Conservation (phyloP, 1,284 basidiomycete genomes). For the Gomphus bonarii region DNA sequence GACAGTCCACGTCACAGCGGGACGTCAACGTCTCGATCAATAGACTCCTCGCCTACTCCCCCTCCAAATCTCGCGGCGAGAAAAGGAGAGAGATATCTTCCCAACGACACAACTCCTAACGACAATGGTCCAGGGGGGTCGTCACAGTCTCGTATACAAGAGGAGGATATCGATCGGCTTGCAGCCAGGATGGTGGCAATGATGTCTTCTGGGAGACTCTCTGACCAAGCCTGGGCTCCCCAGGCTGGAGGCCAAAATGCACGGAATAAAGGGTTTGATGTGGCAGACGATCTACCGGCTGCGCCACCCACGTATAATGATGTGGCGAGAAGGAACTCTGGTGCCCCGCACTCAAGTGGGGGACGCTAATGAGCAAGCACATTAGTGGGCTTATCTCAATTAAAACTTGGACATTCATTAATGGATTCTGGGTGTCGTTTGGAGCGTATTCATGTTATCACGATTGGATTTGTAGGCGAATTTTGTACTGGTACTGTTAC, state of each 20-base stretch:
- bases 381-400: background rate
- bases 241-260: background rate
- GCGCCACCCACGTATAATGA: conserved; percentile 4
- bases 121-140: background rate
- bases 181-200: conserved; percentile 9
- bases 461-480: background rate
- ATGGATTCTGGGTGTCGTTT: background rate
- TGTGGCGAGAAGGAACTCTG: background rate
- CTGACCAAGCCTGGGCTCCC: conserved; percentile 6
- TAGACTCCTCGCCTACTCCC: background rate
- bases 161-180: conserved; percentile 10
- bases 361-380: background rate
- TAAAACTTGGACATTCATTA: background rate
- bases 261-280: background rate
- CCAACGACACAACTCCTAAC: background rate
- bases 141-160: conserved; percentile 1
- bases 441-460: background rate
- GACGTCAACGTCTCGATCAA: background rate
- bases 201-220: conserved; percentile 10
- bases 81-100: conserved; percentile 7
- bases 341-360: background rate
- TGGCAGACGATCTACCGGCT: background rate
- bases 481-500: background rate
- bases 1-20: background rate
- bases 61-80: background rate